Conservation (phyloP, 2,329 filamentous ascomycete genomes). For the Alternaria atra region DNA sequence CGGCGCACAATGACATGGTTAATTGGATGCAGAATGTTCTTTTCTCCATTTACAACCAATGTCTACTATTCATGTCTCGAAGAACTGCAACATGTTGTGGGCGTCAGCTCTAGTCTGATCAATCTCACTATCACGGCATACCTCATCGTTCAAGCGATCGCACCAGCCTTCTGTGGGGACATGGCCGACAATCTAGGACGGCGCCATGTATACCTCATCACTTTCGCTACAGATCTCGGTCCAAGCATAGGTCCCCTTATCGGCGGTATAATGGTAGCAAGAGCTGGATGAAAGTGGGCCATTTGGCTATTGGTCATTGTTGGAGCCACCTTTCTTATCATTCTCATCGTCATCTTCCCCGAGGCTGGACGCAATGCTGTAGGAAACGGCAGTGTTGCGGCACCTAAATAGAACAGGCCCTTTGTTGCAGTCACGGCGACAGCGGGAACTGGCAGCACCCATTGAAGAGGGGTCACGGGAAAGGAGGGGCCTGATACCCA, state of each 20-base stretch:
- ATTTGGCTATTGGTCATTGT: slow-evolving; percentile 5
- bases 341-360: background rate
- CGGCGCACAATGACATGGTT: background rate
- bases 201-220: background rate
- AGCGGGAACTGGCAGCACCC: background rate
- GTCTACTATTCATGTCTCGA: background rate
- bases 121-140: background rate
- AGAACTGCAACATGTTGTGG: background rate
- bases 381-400: background rate
- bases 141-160: background rate
- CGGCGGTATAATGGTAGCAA: slow-evolving; percentile 2
- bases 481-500: background rate
- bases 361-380: slow-evolving; percentile 4
- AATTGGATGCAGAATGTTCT: background rate
- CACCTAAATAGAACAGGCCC: background rate
- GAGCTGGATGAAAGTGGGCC: background rate
- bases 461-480: background rate
- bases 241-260: background rate
- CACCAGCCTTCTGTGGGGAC: slow-evolving; percentile 1
- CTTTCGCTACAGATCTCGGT: slow-evolving; percentile 1
- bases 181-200: slow-evolving; percentile 3
- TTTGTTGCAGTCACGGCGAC: background rate
- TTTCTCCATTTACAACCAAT: background rate
- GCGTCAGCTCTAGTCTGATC: background rate
- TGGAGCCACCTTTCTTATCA: background rate